These are phyloP conservation scores for Fraxinus excelsior DNA, from an alignment of 257 asterid genomes.

Conservation along the genomic window DNA sequence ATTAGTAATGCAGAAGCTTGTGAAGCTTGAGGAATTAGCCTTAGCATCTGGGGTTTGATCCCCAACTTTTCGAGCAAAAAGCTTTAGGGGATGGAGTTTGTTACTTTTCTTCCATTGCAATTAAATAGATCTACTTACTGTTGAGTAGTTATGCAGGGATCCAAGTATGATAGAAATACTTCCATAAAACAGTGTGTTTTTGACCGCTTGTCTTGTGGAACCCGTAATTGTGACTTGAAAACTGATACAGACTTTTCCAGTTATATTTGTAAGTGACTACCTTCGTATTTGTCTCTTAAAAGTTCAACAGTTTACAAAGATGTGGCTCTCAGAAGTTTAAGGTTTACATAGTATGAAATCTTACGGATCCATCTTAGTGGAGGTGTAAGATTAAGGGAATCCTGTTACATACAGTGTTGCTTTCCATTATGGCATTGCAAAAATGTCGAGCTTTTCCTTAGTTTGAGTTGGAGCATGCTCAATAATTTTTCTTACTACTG, in stretches of 20 bases:
- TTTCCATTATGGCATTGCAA: background rate
- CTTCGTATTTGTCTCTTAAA: background rate
- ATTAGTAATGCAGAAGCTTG: slow-evolving; percentile 7
- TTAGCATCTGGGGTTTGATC: background rate
- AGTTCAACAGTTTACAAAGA: slow-evolving; percentile 6
- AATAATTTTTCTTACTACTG: slow-evolving; percentile 25
- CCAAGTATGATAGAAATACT: slow-evolving; percentile 7
- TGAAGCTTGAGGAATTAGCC: slow-evolving; percentile 3
- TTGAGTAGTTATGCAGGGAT: background rate
- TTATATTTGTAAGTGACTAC: background rate
- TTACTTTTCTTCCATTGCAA: background rate
- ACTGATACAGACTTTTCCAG: background rate
- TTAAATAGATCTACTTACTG: background rate
- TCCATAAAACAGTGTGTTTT: background rate
- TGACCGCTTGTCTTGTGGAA: slow-evolving; percentile 11
- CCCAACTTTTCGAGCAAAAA: background rate
- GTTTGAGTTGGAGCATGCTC: slow-evolving; percentile 12
- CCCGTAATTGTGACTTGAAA: slow-evolving; percentile 4
- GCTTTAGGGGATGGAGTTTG: background rate
- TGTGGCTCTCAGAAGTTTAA: background rate
- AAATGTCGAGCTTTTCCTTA: background rate
- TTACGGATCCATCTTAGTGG: background rate
- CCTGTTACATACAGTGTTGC: slow-evolving; percentile 4
- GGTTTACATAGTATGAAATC: background rate
- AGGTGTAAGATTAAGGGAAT: slow-evolving; percentile 5